Conservation (phyloP, 2,329 filamentous ascomycete species). For the Fusarium hostae region DNA sequence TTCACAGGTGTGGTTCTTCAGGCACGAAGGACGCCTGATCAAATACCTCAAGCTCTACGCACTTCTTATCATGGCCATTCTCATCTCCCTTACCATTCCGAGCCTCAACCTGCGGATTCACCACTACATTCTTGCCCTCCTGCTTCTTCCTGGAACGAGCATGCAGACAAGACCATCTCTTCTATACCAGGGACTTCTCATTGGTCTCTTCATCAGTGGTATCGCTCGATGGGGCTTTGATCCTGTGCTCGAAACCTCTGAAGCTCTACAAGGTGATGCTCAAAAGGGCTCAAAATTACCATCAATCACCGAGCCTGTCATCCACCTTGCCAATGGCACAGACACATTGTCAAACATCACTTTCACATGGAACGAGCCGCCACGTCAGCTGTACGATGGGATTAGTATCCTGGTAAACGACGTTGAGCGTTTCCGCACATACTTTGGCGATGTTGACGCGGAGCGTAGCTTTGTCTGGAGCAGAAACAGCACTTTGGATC, state of each 20-base stretch:
- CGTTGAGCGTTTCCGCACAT: slow-evolving; percentile 81
- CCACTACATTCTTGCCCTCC: slow-evolving; percentile 90
- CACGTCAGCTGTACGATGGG: slow-evolving; percentile 70
- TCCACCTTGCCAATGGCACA: slow-evolving; percentile 54
- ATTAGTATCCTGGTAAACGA: slow-evolving; percentile 86
- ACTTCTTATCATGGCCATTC: slow-evolving; percentile 72
- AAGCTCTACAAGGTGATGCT: slow-evolving; percentile 75
- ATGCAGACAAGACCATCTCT: slow-evolving; percentile 88
- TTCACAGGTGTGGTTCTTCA: slow-evolving; percentile 86
- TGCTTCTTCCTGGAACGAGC: slow-evolving; percentile 87
- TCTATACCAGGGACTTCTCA: slow-evolving; percentile 87
- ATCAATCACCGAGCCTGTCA: slow-evolving; percentile 58
- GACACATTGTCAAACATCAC: slow-evolving; percentile 70
- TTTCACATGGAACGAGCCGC: slow-evolving; percentile 64
- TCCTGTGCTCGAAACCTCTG: slow-evolving; percentile 84
- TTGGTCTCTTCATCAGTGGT: slow-evolving; percentile 92
- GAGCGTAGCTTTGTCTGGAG: slow-evolving; percentile 68
- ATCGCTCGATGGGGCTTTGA: slow-evolving; percentile 95
- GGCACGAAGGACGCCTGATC: slow-evolving; percentile 82
- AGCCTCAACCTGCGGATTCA: slow-evolving; percentile 87
- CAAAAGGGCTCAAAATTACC: slow-evolving; percentile 72
- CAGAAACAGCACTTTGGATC: slow-evolving; percentile 55
- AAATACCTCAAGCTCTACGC: slow-evolving; percentile 82
- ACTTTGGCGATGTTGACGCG: slow-evolving; percentile 66
- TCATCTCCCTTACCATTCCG: slow-evolving; percentile 78